Evolutionary conservation across 1,284 basidiomycete genomes (phyloP), one percentile per base, ranked within the genome.

Genomic region (Ceratobasidium sp.): DNA sequence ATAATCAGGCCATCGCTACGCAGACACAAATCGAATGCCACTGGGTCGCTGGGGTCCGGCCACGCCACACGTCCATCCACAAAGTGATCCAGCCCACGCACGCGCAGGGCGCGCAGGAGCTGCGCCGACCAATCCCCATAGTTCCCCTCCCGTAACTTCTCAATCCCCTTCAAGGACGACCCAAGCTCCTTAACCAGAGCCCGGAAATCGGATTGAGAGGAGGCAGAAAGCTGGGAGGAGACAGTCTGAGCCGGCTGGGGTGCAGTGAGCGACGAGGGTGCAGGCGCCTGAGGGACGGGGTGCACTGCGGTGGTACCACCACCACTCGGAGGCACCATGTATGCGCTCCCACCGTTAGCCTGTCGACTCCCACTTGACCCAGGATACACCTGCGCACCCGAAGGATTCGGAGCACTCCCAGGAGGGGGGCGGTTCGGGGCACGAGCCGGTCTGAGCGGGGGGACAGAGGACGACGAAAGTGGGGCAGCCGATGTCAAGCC

Each of bases 111-210:
- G 15, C n/a, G 29, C 11, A 17, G 22, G 2, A 60, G 29, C 57
- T 36, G 8, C 2, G 5, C 29, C 17, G 57, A 60, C 57, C 57
- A 60, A 11, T 29, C 33, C 2, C 29, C 11, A 36, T 60, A 60
- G 8, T 60, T 60, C 27, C 57, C 57, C 22, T 60, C 57, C 5
- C 17, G 27, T 15, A 60, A 15, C 33, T 60, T 60, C 36, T 41
- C 36, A 9, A 60, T 7, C 5, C 36, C 29, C 57, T 60, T 60
- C 27, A 60, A n/a, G 15, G 14, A 2, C 15, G 31, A n/a, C 1
- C 14, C 27, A 1, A 60, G 57, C 14, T 36, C 36, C 57, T 60
- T 60, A 17, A 60, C 36, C 27, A 36, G 6, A 17, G 57, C 7
- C 9, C 31, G 57, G 29, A 60, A 60, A 4, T 41, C 36, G 27